Evolutionary conservation across 2,329 filamentous ascomycete species (phyloP), one percentile per base, ranked within the genome.

Genomic region (Truncatella angustata): DNA sequence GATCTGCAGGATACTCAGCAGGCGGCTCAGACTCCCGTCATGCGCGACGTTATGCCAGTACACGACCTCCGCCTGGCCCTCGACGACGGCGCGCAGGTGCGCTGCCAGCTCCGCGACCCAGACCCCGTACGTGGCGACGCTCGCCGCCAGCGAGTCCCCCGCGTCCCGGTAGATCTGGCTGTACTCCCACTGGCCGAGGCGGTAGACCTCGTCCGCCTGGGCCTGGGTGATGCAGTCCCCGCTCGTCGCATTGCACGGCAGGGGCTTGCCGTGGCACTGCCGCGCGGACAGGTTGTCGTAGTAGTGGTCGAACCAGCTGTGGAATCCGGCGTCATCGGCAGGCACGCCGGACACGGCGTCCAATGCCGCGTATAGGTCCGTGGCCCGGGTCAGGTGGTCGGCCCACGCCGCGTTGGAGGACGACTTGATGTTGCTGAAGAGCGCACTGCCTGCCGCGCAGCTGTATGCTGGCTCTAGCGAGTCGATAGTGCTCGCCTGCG

Each of bases 1-100:
- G 1, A 88, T 63, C 70, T 93, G 89, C 62, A 94, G 64, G 14
- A 92, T 78, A 2, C 82, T 82, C 20, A 94, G 72, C 5, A 93
- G 61, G 2, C 83, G 72, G 10, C 86, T 84, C 5, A 92, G 63
- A 3, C 82, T 86, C 3, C 90, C 90, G 60, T 94, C 90, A 61
- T 95, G 90, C 2, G 88, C 90, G 34, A 94, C 78, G 57, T 93
- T 92, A 63, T 94, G 90, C 39, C 84, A 70, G 64, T 91, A 93
- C 2, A 76, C 0, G 68, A 71, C 28, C 67, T 66, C 6, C 60
- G 56, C 37, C 26, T 16, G 20, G 63, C 64, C 2, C 58, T 23
- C n/a, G 14, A 81, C 70, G 4, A 70, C 76, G 6, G 72, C 73
- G 1, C 87, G 80, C 20, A 94, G 69, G 63, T 91, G 83, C 28